Conservation (phyloP, 2,329 filamentous ascomycete genomes). For the Nakataea oryzae region DNA sequence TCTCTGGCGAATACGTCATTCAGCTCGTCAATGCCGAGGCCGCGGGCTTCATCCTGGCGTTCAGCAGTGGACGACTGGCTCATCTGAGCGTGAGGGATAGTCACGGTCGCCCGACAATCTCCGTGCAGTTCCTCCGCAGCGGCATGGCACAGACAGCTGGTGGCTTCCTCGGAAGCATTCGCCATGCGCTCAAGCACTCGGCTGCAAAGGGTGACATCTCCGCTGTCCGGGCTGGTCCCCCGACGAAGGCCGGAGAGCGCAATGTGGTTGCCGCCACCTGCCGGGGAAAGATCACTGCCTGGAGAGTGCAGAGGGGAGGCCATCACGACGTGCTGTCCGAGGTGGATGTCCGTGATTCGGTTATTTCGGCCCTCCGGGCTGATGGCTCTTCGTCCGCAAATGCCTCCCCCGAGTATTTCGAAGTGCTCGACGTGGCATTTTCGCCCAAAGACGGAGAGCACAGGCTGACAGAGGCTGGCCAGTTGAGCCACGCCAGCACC, state of each 20-base stretch:
- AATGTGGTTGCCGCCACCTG: conserved; percentile 72
- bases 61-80: conserved; percentile 77
- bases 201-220: conserved; percentile 67
- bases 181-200: conserved; percentile 61
- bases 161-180: conserved; percentile 73
- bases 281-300: conserved; percentile 69
- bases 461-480: conserved; percentile 38
- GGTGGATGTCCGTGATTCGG: conserved; percentile 54
- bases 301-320: conserved; percentile 82
- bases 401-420: conserved; percentile 43
- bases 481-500: conserved; percentile 38
- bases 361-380: conserved; percentile 47
- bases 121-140: conserved; percentile 64
- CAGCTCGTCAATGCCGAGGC: conserved; percentile 74
- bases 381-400: background rate
- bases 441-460: conserved; percentile 41
- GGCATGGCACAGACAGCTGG: conserved; percentile 43
- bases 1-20: conserved; percentile 66
- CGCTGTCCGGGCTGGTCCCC: conserved; percentile 65
- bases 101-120: conserved; percentile 75
- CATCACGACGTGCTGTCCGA: conserved; percentile 67
- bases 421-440: conserved; percentile 72
- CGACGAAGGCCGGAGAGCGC: conserved; percentile 68
- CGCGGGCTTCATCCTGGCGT: conserved; percentile 74
- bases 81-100: conserved; percentile 79